A percentile compares a stretch with the other conserved stretches of the same genome.
These are phyloP conservation scores for Arthrobotrys sinensis DNA, from an alignment of 2,329 filamentous ascomycete species.

Conservation along the genomic window DNA sequence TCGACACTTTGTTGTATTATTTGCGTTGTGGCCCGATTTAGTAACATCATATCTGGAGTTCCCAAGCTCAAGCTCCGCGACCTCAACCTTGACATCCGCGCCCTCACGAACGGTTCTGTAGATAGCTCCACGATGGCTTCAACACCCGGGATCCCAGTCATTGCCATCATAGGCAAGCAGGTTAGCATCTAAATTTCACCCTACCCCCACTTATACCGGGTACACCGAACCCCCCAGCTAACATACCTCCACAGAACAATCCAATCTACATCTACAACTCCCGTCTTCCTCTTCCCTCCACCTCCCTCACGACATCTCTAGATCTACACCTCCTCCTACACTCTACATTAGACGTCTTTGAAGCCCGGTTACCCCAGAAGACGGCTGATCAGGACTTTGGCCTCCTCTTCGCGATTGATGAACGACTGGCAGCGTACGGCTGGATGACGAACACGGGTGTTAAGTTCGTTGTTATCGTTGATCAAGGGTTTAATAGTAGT, in stretches of 20 bases:
- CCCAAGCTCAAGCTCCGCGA: constrained; percentile 17
- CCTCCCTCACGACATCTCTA: constrained; percentile 72
- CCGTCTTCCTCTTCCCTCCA: constrained; percentile 77
- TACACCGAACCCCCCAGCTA: constrained; percentile 44
- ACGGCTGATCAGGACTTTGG: constrained; percentile 88
- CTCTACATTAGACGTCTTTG: constrained; percentile 93
- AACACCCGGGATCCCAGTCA: constrained; percentile 86
- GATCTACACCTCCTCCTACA: constrained; percentile 94
- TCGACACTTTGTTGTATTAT: constrained; percentile 38
- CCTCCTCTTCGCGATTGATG: constrained; percentile 91
- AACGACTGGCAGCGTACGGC: constrained; percentile 92
- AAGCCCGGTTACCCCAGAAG: constrained; percentile 78
- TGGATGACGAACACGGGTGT: constrained; percentile 97
- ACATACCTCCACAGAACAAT: constrained; percentile 79
- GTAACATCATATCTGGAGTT: background rate
- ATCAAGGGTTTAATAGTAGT: constrained; percentile 80
- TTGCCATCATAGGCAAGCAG: constrained; percentile 93
- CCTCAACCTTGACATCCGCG: constrained; percentile 3
- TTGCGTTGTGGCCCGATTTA: constrained; percentile 40
- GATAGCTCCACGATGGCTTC: constrained; percentile 71
- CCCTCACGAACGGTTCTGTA: constrained; percentile 3
- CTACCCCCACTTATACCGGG: constrained; percentile 9
- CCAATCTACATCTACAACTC: constrained; percentile 94
- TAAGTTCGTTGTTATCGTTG: constrained; percentile 89
- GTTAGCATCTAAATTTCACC: constrained; percentile 71